Base-by-base conservation (phyloP, 441 rosid genomes). In the Flueggea neowawraea region DNA sequence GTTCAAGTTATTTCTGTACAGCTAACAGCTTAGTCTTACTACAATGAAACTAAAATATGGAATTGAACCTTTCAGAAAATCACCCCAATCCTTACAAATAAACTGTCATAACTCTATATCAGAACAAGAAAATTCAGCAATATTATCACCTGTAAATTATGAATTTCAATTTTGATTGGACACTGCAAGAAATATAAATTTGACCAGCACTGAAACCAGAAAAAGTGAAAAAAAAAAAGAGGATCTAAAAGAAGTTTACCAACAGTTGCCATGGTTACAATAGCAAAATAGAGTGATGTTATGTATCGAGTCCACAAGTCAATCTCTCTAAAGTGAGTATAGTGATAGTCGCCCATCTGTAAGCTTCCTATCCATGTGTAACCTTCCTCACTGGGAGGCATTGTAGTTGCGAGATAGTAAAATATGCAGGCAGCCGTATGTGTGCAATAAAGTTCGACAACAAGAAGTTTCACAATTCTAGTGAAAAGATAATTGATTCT, bases 341-440 rank as follows among this genome's bases (percentile, higher is more conserved):
- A 95, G 71, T 76, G 80, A 47, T 78, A 86, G 66, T 85, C 95
- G 56, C 99, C 99, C 89, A 95, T 31, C 85, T 84, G 81, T 16
- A 95, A 65, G 78, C 98, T 91, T 73, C 99, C 99, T 62, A 95
- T 95, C 99, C 99, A 95, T 15, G 99, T 95, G 67, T 89, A 81
- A 14, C 91, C 90, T 73, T 91, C 99, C 70, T 88, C 32, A n/a
- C 84, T 68, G 17, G 65, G 28, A 54, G 97, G 93, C 66, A 89
- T 57, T 22, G 97, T 91, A 16, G 99, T 95, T 44, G 98, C 99
- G 75, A 95, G 78, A 73, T 81, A 84, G 78, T 95, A 95, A 75
- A 95, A 95, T 70, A 91, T 82, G 73, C 99, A 89, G 43, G 99
- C 99, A 54, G 99, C 99, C 0, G 97, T 80, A 77, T 95, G 99